Evolutionary conservation across 345 rosid genomes (phyloP), one percentile per base, ranked within the genome.

Genomic region (Boechera retrofracta): DNA sequence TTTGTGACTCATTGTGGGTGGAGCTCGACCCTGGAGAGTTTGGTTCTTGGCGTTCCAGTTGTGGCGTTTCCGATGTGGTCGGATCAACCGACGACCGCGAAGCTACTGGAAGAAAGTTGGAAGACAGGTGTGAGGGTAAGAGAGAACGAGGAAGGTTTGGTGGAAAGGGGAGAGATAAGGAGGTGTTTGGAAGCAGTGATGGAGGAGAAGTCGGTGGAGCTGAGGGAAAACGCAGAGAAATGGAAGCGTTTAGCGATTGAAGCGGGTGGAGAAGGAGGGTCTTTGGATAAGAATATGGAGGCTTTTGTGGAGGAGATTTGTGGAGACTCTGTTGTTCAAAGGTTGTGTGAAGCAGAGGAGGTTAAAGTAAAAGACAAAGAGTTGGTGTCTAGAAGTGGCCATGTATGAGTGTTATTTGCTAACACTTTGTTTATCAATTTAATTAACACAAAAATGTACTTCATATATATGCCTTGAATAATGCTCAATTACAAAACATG

Each of bases 1-100:
- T 91, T 89, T 10, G 35, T 91, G 35, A 83, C 84, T n/a, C 97
- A 91, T 64, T 87, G 93, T 52, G 96, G 96, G 3, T 90, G 96
- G 96, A 90, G 75, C 77, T 90, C 96, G 1, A 90, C 88, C 1
- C 4, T 86, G 29, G 93, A 91, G 80, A 82, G 87, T 69, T 70
- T 90, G 41, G 84, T 74, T 59, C 64, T 55, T 0, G 93, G 93
- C 4, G 85, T 85, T 44, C 92, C 97, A 0, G 77, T 87, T 15
- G 93, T 91, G 79, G 94, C 89, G 11, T 85, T 89, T 70, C 93
- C 93, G 1, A 89, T 83, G 68, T 89, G 91, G 90, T 77, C 85
- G 0, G 96, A 89, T 76, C 96, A 88, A 54, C 84, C 77, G 3
- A 88, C 96, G 4, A 90, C 68, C 5, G 82, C 91, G 0, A 88